Base-by-base conservation (phyloP, 352 stramenopile species). In the Phytophthora meadii region DNA sequence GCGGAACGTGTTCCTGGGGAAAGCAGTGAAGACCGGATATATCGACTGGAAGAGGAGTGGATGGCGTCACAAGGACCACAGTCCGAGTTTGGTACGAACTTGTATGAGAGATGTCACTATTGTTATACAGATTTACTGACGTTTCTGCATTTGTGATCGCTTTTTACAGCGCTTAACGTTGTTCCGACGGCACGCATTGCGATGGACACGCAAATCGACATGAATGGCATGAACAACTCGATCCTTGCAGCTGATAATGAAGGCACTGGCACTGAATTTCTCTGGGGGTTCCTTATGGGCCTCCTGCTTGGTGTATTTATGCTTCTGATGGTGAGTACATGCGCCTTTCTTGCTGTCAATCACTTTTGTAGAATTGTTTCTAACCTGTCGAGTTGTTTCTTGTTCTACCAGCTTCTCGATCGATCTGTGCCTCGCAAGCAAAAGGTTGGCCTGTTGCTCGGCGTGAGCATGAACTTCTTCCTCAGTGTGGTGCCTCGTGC, bases 381-480 rank as follows among this genome's bases (percentile, higher is more conserved):
- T 60, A 65, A 64, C 19, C 50, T 30, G 22, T 34, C 4, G 12
- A 42, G 17, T 3, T 8, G 19, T 57, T 5, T 59, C 0, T 27
- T 9, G 56, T 34, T 28, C 54, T 22, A 27, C 5, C 68, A 96
- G 88, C 80, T 96, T 28, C 76, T 94, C 50, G 88, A 96, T 45
- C 82, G 88, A 28, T 94, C 88, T 5, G 87, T 96, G 36, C 88
- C 88, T 52, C 86, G 88, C 51, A 93, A 92, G 54, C 88, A 96
- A 59, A 95, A 96, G 69, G 82, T 96, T 27, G 88, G 88, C 1
- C 65, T 96, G 47, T 64, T 96, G 44, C 76, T 94, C 28, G 88
- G 88, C 51, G 88, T 96, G 42, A 93, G 84, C 74, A 93, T 96
- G 79, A 96, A 96, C 54, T 93, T 96, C 68, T 92, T 96, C 65